Evolutionary conservation across 441 rosid species (phyloP), one percentile per base, ranked within the genome.

Genomic region (Euphorbia celastroides): DNA sequence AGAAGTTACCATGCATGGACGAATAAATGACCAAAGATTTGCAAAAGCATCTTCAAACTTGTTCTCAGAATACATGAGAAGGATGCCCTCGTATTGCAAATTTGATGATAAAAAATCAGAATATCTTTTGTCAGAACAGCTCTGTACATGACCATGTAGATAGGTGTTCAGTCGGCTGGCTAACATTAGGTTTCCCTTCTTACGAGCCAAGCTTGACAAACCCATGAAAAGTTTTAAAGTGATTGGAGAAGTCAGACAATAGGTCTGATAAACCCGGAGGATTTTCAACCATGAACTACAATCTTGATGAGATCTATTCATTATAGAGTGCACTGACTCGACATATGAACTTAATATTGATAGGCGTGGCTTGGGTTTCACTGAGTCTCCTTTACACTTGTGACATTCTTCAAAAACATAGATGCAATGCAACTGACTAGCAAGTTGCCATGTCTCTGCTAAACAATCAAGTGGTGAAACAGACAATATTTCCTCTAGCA

Each of bases 281-380:
- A 88, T 84, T 78, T 89, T 94, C 71, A 88, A 74, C 99, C 98
- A 94, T 65, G 89, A 91, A 75, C 77, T 79, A 75, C 97, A 94
- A 76, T 94, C 98, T 82, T 87, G 97, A 78, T 73, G 83, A 65
- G 71, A 58, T 69, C 77, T 81, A 71, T 78, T 86, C 60, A 84
- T 80, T 56, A 80, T 79, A 78, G 85, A 78, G 75, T 86, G 88
- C 75, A 82, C 38, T 32, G 90, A 74, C 74, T 83, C 86, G 69
- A 86, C 51, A 78, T 85, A 86, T 34, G 97, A 84, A 76, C 79
- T 84, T 78, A 84, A 72, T 75, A 86, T 77, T 34, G 84, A 80
- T 30, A 75, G 80, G 64, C 59, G 69, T 57, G 75, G 82, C 70
- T 79, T 75, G 71, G 79, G 70, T 68, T 79, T 83, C 36, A 75